phyloP scores from a whole-genome alignment of 805 yeast species.

The Wickerhamiella allomyrinae region DNA sequence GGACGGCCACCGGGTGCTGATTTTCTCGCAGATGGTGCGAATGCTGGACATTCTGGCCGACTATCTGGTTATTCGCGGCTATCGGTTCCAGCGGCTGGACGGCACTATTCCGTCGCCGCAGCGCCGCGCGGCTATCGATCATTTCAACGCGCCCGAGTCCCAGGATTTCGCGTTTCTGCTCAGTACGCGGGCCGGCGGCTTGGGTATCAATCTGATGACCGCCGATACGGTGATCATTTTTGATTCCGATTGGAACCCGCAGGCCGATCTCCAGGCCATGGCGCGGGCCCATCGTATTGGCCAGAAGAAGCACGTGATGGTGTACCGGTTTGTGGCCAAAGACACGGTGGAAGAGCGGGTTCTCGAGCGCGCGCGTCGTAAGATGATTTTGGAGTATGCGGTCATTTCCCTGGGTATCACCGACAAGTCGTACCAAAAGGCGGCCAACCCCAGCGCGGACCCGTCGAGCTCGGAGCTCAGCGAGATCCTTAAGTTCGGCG shows the following conservation, averaged over 20 bases:
- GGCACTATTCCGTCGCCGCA: conserved; percentile 94
- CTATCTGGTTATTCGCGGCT: conserved; percentile 73
- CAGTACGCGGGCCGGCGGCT: conserved; percentile 96
- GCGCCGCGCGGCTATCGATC: conserved; percentile 89
- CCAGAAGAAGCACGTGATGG: conserved; percentile 97
- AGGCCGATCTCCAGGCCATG: conserved; percentile 98
- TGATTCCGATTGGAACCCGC: conserved; percentile 99
- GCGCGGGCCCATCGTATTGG: conserved; percentile 99
- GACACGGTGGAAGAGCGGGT: conserved; percentile 98
- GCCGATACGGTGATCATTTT: conserved; percentile 97
- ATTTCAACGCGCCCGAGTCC: conserved; percentile 86
- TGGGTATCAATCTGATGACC: conserved; percentile 96
- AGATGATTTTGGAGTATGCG: conserved; percentile 97
- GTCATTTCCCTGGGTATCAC: conserved; percentile 92
- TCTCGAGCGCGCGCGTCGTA: conserved; percentile 88
- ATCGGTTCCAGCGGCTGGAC: conserved; percentile 81
- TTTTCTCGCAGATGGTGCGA: conserved; percentile 94
- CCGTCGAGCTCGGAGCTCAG: conserved; percentile 76
- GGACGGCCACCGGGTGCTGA: conserved; percentile 92
- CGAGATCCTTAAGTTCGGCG: conserved; percentile 94
- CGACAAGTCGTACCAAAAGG: conserved; percentile 44
- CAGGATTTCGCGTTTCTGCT: conserved; percentile 81
- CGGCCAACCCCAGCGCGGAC: conserved; percentile 69
- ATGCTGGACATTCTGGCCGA: conserved; percentile 93
- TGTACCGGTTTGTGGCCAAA: conserved; percentile 91